Percentiles rank a stretch among this genome's conserved stretches.
Conservation (phyloP, 2,329 filamentous ascomycete genomes). For the Epichloe hybrida region DNA sequence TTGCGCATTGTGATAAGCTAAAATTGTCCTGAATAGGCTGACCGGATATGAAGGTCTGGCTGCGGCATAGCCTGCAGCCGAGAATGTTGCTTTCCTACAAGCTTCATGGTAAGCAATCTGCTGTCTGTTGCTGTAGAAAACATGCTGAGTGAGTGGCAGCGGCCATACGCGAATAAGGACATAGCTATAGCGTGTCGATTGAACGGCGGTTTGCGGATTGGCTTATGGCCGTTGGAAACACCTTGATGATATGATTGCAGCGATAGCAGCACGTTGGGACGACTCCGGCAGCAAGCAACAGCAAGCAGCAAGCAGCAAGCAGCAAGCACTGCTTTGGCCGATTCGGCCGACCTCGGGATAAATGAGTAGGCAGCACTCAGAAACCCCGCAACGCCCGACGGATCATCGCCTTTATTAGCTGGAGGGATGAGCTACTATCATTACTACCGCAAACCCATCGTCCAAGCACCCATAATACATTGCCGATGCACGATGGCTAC, state of each 20-base stretch:
- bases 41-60: conserved; percentile 46
- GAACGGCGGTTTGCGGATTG: not conserved
- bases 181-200: conserved; percentile 16
- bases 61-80: conserved; percentile 42
- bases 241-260: not conserved
- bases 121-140: not conserved
- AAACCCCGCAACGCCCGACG: not conserved
- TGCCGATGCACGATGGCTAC: conserved; percentile 37
- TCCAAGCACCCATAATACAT: not conserved
- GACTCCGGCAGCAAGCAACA: too few relatives aligned
- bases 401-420: not conserved
- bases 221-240: not conserved
- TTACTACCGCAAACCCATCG: too few relatives aligned
- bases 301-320: too few relatives aligned
- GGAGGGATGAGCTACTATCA: too few relatives aligned
- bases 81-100: conserved; percentile 40
- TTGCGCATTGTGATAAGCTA: conserved; percentile 36
- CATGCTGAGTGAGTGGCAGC: not conserved
- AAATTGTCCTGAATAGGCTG: conserved; percentile 37
- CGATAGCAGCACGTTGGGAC: not conserved
- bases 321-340: not conserved
- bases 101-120: not conserved
- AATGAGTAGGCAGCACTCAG: not conserved
- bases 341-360: conserved; percentile 7
- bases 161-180: conserved; percentile 34